Evolutionary conservation across 1,139 yeast genomes (phyloP).

Genomic region (Meyerozyma guilliermondii): DNA sequence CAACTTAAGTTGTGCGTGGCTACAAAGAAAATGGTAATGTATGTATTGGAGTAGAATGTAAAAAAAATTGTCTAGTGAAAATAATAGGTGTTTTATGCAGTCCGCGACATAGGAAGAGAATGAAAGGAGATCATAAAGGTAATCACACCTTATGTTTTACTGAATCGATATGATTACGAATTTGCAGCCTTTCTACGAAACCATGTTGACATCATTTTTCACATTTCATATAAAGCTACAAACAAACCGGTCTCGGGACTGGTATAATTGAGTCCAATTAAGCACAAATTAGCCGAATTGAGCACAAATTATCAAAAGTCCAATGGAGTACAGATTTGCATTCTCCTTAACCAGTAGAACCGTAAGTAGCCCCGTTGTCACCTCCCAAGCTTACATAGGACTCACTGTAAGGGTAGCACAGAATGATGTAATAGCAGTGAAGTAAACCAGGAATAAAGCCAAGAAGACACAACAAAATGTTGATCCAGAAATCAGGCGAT

Average conservation of each 20-base stretch:
- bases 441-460: slow-evolving; percentile 81
- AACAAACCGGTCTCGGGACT: too few relatives aligned
- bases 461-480: slow-evolving; percentile 66
- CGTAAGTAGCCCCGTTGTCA: slow-evolving; percentile 3
- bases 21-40: background rate
- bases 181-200: too few relatives aligned
- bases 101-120: background rate
- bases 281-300: too few relatives aligned
- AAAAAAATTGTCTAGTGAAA: background rate
- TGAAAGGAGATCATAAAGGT: too few relatives aligned
- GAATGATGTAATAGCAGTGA: slow-evolving; percentile 59
- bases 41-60: too few relatives aligned
- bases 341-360: slow-evolving; percentile 4
- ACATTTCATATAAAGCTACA: too few relatives aligned
- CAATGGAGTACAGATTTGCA: too few relatives aligned
- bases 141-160: too few relatives aligned
- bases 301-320: too few relatives aligned
- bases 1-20: slow-evolving; percentile 16
- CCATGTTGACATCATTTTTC: too few relatives aligned
- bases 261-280: too few relatives aligned
- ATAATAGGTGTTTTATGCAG: background rate
- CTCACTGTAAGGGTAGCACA: slow-evolving; percentile 48
- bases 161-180: too few relatives aligned
- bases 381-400: slow-evolving; percentile 12
- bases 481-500: slow-evolving; percentile 66